phyloP scores from a whole-genome alignment of 768 basidiomycete species.

The Coprinopsis sp. region DNA sequence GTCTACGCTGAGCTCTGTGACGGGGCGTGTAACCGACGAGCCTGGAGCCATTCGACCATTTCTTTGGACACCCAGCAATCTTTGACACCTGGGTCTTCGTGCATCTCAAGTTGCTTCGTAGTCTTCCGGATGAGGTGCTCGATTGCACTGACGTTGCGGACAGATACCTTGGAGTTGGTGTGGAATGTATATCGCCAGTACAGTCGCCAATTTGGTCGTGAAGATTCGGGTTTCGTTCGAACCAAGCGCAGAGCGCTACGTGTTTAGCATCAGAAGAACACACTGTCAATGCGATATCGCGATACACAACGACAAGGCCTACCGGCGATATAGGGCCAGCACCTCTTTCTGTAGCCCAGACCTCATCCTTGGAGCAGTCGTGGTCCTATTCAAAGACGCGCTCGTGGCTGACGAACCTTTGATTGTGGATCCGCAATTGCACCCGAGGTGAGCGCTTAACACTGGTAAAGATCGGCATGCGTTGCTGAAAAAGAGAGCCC shows the following conservation, averaged over 20 bases:
- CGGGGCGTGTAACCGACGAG: neutral
- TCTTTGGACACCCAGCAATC: conserved; percentile 72
- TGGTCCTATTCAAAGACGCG: too few species aligned
- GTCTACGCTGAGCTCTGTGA: too few species aligned
- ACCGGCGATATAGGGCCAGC: conserved; percentile 42
- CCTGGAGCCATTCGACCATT: conserved; percentile 53
- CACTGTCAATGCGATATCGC: too few species aligned
- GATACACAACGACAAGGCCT: too few species aligned
- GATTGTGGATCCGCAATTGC: too few species aligned
- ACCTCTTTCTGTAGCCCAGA: conserved; percentile 55
- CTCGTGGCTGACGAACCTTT: too few species aligned
- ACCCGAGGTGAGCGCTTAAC: too few species aligned
- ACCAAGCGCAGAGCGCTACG: conserved; percentile 73
- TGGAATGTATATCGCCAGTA: conserved; percentile 69
- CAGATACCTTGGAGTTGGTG: conserved; percentile 56
- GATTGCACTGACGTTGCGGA: conserved; percentile 62
- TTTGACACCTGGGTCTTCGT: conserved; percentile 59
- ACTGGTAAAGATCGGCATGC: too few species aligned
- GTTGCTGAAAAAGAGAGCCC: neutral
- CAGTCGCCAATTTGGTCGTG: conserved; percentile 62
- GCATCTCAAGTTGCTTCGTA: conserved; percentile 61
- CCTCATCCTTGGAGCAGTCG: conserved; percentile 7
- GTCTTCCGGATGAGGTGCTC: conserved; percentile 77
- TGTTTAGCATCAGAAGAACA: too few species aligned
- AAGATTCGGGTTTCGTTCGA: conserved; percentile 53